Percentiles rank a stretch among this genome's conserved stretches.
These are phyloP conservation scores for Thraustochytrium aureum DNA, from an alignment of 352 stramenopile genomes.

Conservation along the genomic window DNA sequence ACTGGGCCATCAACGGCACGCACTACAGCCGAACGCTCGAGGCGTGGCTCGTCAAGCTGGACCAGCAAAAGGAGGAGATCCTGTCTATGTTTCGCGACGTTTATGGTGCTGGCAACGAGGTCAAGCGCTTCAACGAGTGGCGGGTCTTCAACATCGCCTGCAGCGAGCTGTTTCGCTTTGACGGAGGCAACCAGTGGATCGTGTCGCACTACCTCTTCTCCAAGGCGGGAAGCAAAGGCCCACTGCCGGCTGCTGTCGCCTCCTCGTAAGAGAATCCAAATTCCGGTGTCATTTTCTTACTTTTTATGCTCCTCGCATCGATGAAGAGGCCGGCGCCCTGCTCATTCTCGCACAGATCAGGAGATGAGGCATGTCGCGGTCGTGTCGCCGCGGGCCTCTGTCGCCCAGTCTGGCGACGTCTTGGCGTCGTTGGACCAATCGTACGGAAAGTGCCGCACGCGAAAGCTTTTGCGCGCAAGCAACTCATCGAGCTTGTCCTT, in stretches of 20 bases:
- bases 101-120: slow-evolving; percentile 40
- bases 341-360: no score
- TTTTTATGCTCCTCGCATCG: no score
- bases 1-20: slow-evolving; percentile 49
- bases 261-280: no score
- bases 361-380: no score
- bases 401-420: no score
- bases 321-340: no score
- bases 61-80: slow-evolving; percentile 26
- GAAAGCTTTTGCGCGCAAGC: neutral
- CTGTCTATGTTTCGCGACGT: slow-evolving; percentile 37
- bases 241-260: neutral
- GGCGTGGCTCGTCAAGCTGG: slow-evolving; percentile 39
- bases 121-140: slow-evolving; percentile 41
- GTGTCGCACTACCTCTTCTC: slow-evolving; percentile 51
- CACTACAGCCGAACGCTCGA: slow-evolving; percentile 53
- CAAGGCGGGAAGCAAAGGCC: neutral
- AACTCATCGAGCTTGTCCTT: neutral
- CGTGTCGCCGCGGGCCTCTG: no score
- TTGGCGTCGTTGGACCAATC: slow-evolving; percentile 38
- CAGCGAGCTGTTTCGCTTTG: slow-evolving; percentile 38
- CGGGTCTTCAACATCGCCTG: slow-evolving; percentile 52
- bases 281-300: no score
- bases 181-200: slow-evolving; percentile 53
- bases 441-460: neutral